Conservation (phyloP, 371 early-diverging fungal species). For the Mucor racemosus region DNA sequence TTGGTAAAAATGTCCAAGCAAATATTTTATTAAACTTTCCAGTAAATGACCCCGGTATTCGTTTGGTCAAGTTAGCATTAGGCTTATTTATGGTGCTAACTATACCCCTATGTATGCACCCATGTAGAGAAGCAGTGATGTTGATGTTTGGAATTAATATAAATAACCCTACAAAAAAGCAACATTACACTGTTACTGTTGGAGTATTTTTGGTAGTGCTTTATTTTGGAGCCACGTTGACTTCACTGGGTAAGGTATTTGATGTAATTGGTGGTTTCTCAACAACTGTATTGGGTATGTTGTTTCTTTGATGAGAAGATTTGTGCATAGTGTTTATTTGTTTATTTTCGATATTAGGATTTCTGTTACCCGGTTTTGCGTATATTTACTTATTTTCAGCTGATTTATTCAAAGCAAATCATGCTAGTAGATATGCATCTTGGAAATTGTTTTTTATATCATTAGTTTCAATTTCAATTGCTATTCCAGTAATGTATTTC, state of each 20-base stretch:
- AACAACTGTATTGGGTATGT: slow-evolving; percentile 46
- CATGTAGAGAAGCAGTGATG: slow-evolving; percentile 57
- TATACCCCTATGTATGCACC: slow-evolving; percentile 52
- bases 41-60: slow-evolving; percentile 48
- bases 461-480: slow-evolving; percentile 21
- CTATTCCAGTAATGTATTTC: slow-evolving; percentile 41
- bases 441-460: slow-evolving; percentile 30
- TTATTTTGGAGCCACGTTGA: slow-evolving; percentile 48
- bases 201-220: slow-evolving; percentile 43
- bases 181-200: slow-evolving; percentile 48
- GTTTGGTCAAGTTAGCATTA: slow-evolving; percentile 48
- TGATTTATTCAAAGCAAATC: slow-evolving; percentile 22
- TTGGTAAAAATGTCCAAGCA: slow-evolving; percentile 54
- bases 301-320: not conserved
- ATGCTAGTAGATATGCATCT: slow-evolving; percentile 14
- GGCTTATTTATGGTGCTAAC: slow-evolving; percentile 57
- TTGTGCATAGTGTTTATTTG: slow-evolving; percentile 1
- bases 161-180: slow-evolving; percentile 38
- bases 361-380: slow-evolving; percentile 48
- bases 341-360: slow-evolving; percentile 19
- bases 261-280: slow-evolving; percentile 63
- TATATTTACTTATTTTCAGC: slow-evolving; percentile 42
- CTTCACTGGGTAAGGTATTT: slow-evolving; percentile 55
- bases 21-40: slow-evolving; percentile 62
- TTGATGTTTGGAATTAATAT: slow-evolving; percentile 38